phyloP scores from a whole-genome alignment of 192 early-diverging fungal species.

The Paraglomus occultum region DNA sequence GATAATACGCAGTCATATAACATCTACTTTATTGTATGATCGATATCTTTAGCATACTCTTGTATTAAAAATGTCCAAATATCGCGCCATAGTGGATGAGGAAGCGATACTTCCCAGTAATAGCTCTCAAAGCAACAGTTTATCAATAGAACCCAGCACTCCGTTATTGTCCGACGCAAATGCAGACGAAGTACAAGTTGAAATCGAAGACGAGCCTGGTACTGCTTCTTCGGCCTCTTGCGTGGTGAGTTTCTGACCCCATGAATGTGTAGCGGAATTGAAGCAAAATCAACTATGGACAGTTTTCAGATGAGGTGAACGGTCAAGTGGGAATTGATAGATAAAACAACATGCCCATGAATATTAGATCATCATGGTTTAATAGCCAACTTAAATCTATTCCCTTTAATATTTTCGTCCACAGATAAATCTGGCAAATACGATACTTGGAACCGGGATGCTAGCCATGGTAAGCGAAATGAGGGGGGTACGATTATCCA shows the following conservation, averaged over 20 bases:
- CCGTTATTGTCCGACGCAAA: background rate
- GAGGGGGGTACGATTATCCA: constrained; percentile 11
- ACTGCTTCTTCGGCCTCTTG: constrained; percentile 13
- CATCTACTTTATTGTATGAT: too few relatives aligned
- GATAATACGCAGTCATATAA: too few relatives aligned
- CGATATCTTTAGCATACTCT: too few relatives aligned
- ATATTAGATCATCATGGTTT: background rate
- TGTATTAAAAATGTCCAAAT: constrained; percentile 9
- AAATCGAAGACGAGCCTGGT: constrained; percentile 4
- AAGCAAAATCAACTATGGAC: background rate
- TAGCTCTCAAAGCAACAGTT: background rate
- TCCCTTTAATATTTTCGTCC: constrained; percentile 47
- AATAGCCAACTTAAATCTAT: background rate
- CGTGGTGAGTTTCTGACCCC: constrained; percentile 10
- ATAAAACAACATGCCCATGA: background rate
- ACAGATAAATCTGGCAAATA: constrained; percentile 88
- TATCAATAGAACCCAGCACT: background rate
- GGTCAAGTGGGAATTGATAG: background rate
- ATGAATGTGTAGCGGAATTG: background rate
- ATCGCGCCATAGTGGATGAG: constrained; percentile 1
- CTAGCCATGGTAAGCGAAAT: constrained; percentile 80
- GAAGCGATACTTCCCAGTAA: background rate
- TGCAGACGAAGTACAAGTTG: background rate
- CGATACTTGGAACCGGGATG: constrained; percentile 96
- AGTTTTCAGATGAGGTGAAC: background rate